Evolutionary conservation across 2,329 filamentous ascomycete species (phyloP).

Genomic region (Drechslerella dactyloides): DNA sequence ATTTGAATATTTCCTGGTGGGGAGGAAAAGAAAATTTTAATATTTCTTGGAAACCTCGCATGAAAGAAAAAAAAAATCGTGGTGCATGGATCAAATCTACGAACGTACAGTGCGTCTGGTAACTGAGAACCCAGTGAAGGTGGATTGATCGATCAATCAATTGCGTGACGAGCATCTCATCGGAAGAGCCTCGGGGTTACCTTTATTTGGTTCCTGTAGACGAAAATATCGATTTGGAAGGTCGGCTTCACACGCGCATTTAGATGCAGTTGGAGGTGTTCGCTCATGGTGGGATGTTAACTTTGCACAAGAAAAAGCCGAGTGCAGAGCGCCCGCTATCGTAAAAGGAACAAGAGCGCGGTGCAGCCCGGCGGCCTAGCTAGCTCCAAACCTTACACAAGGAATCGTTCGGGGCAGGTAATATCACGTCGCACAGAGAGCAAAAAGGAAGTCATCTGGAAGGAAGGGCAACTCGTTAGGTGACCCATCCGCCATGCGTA

Average conservation of each 20-base stretch:
- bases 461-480: not conserved
- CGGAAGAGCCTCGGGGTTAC: not conserved
- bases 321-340: too few species aligned
- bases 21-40: too few species aligned
- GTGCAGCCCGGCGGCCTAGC: too few species aligned
- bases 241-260: not conserved
- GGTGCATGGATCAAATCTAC: too few species aligned
- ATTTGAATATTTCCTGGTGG: too few species aligned
- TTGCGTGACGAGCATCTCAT: not conserved
- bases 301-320: not conserved
- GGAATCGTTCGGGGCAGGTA: not conserved
- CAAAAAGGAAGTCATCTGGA: not conserved
- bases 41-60: too few species aligned
- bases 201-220: not conserved
- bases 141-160: not conserved
- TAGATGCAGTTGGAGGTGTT: not conserved
- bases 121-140: too few species aligned
- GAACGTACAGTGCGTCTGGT: too few species aligned
- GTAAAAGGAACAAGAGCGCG: too few species aligned
- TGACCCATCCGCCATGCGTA: not conserved
- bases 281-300: not conserved
- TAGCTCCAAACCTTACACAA: too few species aligned
- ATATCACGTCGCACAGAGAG: slow-evolving; percentile 1
- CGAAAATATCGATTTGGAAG: not conserved
- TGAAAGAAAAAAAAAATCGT: too few species aligned